Evolutionary conservation across 208 protist species (phyloP), one percentile per base, ranked within the genome.

Genomic region (Trypanosoma conorhini): DNA sequence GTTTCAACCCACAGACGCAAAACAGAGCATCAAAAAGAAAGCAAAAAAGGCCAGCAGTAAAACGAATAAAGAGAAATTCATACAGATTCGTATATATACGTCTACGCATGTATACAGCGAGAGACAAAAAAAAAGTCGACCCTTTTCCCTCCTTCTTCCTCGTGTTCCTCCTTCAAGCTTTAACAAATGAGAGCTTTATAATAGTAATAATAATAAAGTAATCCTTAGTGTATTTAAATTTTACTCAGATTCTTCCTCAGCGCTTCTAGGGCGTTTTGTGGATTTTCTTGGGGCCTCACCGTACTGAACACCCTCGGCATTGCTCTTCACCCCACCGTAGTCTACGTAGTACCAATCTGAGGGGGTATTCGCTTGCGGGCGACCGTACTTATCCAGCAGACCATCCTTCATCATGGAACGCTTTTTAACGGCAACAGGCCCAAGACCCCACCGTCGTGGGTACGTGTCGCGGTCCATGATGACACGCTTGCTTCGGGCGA

Each of bases 381-480:
- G 86, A 31, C 99, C 98, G 84, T 99, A 98, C 88, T 99, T 99
- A 85, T 99, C 98, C 21, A 99, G 85, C 62, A 98, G 97, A 63
- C 98, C 99, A 28, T 95, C 92, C 77, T 94, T 89, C 76, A 99
- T 99, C 82, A 99, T 85, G 35, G 85, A 81, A 80, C 99, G 99
- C 94, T 99, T 99, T 78, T 97, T 86, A 48, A 93, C 75, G 13
- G 98, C 98, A 61, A 97, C 72, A 19, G 93, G 96, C 44, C 98
- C 98, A 1, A 99, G 81, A 70, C 99, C 99, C 99, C 99, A 99
- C 44, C 93, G 82, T 42, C 95, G 88, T 24, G 98, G 99, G 87
- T 99, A 99, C 3, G 98, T 99, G 79, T 99, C 98, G 58, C 99
- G 90, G 69, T 99, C 99, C 99, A 99, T 99, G 64, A 99, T 99